Evolutionary conservation across 2,329 filamentous ascomycete species (phyloP), one percentile per base, ranked within the genome.

Genomic region (Venturia nashicola): DNA sequence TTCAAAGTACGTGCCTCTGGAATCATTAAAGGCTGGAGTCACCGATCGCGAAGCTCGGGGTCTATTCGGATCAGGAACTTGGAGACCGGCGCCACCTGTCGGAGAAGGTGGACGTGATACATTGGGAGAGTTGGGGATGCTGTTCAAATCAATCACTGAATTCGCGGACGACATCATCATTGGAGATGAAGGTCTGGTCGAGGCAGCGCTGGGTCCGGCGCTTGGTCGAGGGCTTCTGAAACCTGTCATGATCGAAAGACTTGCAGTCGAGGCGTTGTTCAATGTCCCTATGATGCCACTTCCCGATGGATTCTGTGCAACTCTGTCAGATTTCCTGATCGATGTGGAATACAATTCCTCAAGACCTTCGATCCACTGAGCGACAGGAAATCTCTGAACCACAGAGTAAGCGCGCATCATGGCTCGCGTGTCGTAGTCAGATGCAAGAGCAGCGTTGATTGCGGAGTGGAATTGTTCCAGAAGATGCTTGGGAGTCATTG

Each of bases 371-470:
- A 86, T 78, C 85, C 85, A 88, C 69, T 87, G 83, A 3, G 82
- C 83, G 16, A 88, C 84, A n/a, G 85, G 85, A 74, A 88, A 88
- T 39, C 85, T 79, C 69, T 88, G 85, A 67, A 84, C 83, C 3
- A 82, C 83, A 20, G 83, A 85, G 64, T 83, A 79, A 44, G 85
- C 85, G 70, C 85, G 79, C 85, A 88, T 88, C 69, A 82, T 77
- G 0, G 82, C 81, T 64, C 85, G 76, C 34, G 80, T 80, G 42
- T 82, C 76, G 12, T 74, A 73, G 67, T 82, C 82, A 2, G 83
- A 86, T 62, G 77, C 80, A 62, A 88, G 71, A 1, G 85, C 86
- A 61, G 79, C 79, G 18, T 82, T 75, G 66, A 88, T 87, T 12
- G 85, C 83, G 67, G 79, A 77, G 71, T 83, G 84, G 76, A 88